These are phyloP conservation scores for Pneumocystis carinii DNA, from an alignment of 1,139 yeast species.

Conservation along the genomic window DNA sequence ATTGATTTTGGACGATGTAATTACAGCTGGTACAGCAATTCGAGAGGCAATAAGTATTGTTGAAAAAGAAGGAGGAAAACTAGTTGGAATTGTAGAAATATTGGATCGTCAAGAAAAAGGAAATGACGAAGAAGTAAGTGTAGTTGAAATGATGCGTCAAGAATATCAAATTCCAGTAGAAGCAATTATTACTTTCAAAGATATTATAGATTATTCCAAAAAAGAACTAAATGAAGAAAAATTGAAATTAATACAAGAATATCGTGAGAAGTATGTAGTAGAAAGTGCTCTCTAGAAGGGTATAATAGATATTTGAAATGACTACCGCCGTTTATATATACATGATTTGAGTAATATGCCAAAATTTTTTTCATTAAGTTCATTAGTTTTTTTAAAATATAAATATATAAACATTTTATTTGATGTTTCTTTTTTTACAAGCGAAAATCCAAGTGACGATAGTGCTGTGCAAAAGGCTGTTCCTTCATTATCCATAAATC, in stretches of 20 bases:
- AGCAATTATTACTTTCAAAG: constrained; percentile 61
- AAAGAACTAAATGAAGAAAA: constrained; percentile 24
- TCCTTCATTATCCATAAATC: constrained; percentile 51
- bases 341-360: constrained; percentile 89
- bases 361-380: constrained; percentile 47
- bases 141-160: constrained; percentile 65
- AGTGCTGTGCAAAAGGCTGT: constrained; percentile 62
- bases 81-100: constrained; percentile 77
- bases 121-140: constrained; percentile 48
- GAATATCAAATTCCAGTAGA: constrained; percentile 68
- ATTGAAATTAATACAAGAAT: constrained; percentile 23
- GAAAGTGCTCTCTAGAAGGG: neutral
- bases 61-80: constrained; percentile 49
- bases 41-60: constrained; percentile 83
- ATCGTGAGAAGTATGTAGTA: constrained; percentile 13
- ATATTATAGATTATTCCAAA: constrained; percentile 51
- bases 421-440: constrained; percentile 68
- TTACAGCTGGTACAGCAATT: constrained; percentile 97
- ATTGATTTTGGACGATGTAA: constrained; percentile 85
- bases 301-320: neutral
- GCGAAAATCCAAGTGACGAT: constrained; percentile 69
- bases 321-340: constrained; percentile 73
- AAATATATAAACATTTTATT: constrained; percentile 91
- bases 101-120: constrained; percentile 90
- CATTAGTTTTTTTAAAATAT: constrained; percentile 57